These are phyloP conservation scores for Komagataella populi DNA, from an alignment of 805 yeast species.

Conservation along the genomic window DNA sequence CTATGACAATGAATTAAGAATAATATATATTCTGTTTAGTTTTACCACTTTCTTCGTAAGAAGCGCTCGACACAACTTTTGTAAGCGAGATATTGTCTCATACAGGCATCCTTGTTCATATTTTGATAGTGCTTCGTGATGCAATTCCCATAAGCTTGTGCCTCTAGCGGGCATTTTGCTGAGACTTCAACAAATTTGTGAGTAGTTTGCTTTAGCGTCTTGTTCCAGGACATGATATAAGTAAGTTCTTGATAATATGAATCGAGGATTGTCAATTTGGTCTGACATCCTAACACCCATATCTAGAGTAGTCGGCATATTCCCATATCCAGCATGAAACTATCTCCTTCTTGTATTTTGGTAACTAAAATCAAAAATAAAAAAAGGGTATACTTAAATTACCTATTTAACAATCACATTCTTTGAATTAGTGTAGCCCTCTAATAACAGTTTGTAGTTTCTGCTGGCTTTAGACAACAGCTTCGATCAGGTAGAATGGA, in stretches of 20 bases:
- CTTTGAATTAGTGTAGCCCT: no score
- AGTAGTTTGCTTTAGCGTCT: conserved; percentile 4
- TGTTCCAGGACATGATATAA: background rate
- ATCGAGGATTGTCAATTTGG: background rate
- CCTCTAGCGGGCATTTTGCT: conserved; percentile 13
- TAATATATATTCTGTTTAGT: background rate
- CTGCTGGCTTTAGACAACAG: no score
- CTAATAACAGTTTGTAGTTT: no score
- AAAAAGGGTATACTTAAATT: no score
- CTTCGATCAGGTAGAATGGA: no score
- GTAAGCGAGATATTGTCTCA: conserved; percentile 32
- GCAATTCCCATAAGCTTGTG: conserved; percentile 39
- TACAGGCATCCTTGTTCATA: conserved; percentile 38
- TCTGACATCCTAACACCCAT: background rate
- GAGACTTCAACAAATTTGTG: conserved; percentile 16
- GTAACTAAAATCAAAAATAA: no score
- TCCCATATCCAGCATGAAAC: no score
- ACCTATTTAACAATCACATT: no score
- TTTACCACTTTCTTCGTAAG: conserved; percentile 17
- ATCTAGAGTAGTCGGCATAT: no score
- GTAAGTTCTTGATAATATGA: background rate
- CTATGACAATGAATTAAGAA: background rate
- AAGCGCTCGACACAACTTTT: conserved; percentile 32
- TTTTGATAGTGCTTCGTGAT: conserved; percentile 34
- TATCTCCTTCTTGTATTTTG: no score